These are phyloP conservation scores for Lindgomyces ingoldianus DNA, from an alignment of 495 filamentous ascomycete genomes.

Conservation along the genomic window DNA sequence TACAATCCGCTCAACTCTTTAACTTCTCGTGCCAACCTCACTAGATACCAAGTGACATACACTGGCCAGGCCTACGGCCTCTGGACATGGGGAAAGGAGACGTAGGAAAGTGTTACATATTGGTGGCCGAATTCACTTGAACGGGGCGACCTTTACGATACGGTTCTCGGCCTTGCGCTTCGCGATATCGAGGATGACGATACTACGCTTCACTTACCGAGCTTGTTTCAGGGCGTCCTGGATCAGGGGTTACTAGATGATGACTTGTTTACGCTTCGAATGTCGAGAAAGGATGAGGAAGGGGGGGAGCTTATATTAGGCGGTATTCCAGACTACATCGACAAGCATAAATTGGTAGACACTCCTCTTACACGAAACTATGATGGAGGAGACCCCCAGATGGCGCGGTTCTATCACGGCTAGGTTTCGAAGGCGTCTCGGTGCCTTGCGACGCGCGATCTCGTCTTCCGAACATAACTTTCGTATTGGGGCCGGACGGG, in stretches of 20 bases:
- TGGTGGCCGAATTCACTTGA: constrained; percentile 1
- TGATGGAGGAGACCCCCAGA: neutral
- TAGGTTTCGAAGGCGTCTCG: neutral
- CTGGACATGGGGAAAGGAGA: constrained; percentile 7
- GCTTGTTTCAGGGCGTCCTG: constrained; percentile 15
- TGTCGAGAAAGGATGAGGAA: constrained; percentile 10
- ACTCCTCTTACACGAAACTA: constrained; percentile 18
- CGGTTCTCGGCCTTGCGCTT: constrained; percentile 11
- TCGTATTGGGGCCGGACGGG: constrained; percentile 10
- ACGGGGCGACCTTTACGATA: constrained; percentile 8
- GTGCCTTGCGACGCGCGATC: constrained; percentile 1
- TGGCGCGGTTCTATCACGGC: neutral
- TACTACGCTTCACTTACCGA: constrained; percentile 9
- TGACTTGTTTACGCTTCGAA: constrained; percentile 6
- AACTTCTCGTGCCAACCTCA: constrained; percentile 14
- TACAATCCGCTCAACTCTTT: constrained; percentile 9
- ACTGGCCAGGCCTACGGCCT: neutral
- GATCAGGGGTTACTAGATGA: constrained; percentile 14
- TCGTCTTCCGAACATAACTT: constrained; percentile 6
- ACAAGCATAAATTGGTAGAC: constrained; percentile 1
- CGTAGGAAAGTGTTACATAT: constrained; percentile 3
- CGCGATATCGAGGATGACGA: neutral
- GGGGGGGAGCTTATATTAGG: constrained; percentile 11
- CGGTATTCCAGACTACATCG: constrained; percentile 2
- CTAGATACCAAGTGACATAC: constrained; percentile 1